Evolutionary conservation across 768 basidiomycete genomes (phyloP).

Genomic region (Piloderma croceum): DNA sequence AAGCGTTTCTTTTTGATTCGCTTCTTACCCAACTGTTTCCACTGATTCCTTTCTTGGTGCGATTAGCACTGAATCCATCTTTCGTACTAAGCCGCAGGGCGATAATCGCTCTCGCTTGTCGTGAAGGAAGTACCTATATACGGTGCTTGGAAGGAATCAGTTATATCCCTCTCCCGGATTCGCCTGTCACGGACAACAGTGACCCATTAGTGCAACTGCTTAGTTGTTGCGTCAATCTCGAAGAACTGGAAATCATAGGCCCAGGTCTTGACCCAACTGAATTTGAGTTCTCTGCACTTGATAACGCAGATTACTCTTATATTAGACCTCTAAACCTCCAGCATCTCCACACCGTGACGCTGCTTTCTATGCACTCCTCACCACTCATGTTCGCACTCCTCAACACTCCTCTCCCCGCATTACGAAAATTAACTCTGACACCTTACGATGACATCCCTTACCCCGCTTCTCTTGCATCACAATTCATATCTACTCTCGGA

Average conservation of each 20-base stretch:
- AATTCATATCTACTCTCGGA: conserved; percentile 59
- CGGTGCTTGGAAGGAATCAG: conserved; percentile 50
- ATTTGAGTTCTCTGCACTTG: conserved; percentile 32
- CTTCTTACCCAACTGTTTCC: conserved; percentile 62
- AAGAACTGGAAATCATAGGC: conserved; percentile 60
- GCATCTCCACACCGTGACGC: conserved; percentile 50
- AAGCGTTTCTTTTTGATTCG: conserved; percentile 54
- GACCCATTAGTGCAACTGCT: conserved; percentile 59
- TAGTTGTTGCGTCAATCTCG: conserved; percentile 48
- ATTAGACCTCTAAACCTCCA: conserved; percentile 49
- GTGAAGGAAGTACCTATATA: conserved; percentile 47
- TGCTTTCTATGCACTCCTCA: conserved; percentile 65
- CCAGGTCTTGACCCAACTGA: conserved; percentile 52
- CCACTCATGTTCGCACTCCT: conserved; percentile 58
- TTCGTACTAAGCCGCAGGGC: conserved; percentile 59
- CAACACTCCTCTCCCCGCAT: conserved; percentile 51
- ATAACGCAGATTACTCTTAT: conserved; percentile 14
- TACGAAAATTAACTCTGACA: conserved; percentile 62
- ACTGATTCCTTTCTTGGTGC: conserved; percentile 57
- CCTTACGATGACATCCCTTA: conserved; percentile 67
- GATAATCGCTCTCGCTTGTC: conserved; percentile 43
- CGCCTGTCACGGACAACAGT: conserved; percentile 28
- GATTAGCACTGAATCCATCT: conserved; percentile 48
- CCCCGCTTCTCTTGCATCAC: conserved; percentile 50
- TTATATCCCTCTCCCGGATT: conserved; percentile 35